These are phyloP conservation scores for Mycena sanguinolenta DNA, from an alignment of 768 basidiomycete genomes.

Conservation along the genomic window DNA sequence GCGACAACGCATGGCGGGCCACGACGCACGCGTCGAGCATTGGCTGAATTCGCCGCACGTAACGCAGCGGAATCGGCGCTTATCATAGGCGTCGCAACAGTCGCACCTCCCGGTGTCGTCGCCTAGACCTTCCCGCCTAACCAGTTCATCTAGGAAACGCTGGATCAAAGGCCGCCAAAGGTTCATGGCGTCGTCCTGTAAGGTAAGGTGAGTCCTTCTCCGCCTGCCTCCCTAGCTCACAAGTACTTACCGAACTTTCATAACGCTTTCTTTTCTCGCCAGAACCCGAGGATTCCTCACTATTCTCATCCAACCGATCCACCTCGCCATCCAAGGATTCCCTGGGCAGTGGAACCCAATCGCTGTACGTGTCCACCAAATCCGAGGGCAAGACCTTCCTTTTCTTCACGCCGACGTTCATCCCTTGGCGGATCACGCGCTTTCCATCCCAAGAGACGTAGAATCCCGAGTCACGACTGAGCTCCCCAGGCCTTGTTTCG, in stretches of 20 bases:
- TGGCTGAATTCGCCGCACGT: constrained; percentile 12
- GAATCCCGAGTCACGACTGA: neutral
- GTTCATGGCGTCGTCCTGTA: too few relatives aligned
- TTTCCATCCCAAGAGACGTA: neutral
- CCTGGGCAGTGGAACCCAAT: neutral
- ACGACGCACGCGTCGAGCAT: neutral
- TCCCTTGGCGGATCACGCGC: neutral
- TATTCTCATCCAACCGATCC: neutral
- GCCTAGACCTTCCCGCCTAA: constrained; percentile 14
- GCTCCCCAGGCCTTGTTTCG: neutral
- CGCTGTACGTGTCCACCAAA: neutral
- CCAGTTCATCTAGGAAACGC: constrained; percentile 6
- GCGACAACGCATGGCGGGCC: neutral
- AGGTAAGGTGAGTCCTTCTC: too few relatives aligned
- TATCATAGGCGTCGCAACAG: neutral
- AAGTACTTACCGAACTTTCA: neutral
- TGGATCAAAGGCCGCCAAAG: neutral
- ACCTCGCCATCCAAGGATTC: neutral
- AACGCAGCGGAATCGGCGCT: neutral
- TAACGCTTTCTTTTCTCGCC: constrained; percentile 10
- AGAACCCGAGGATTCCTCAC: neutral
- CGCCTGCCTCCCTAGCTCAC: neutral
- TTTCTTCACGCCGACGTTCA: neutral
- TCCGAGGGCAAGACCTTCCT: neutral
- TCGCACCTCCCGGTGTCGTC: neutral